A percentile compares a stretch with the other conserved stretches of the same genome.
Evolutionary conservation across 768 basidiomycete species (phyloP).

Genomic region (Russula lepida): DNA sequence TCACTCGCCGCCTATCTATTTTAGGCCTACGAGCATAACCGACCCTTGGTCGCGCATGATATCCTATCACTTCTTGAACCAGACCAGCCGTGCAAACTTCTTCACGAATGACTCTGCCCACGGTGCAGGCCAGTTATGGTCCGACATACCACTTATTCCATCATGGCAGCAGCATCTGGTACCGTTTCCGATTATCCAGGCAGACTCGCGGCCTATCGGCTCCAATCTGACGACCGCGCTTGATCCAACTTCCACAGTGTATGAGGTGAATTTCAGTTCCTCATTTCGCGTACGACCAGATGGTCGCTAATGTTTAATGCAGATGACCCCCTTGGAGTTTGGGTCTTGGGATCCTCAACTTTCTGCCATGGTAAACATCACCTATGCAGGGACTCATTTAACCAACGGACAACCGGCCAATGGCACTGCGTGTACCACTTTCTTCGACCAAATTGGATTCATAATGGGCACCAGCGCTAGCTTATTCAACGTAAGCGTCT

Average conservation of each 20-base stretch:
- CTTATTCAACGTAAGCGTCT: conserved; percentile 47
- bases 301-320: neutral
- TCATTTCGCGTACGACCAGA: neutral
- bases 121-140: conserved; percentile 70
- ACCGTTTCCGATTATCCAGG: conserved; percentile 62
- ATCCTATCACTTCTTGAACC: conserved; percentile 58
- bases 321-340: conserved; percentile 59
- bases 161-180: conserved; percentile 41
- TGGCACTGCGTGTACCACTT: conserved; percentile 53
- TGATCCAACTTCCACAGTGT: conserved; percentile 40
- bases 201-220: conserved; percentile 44
- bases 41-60: conserved; percentile 62
- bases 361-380: conserved; percentile 58
- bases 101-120: conserved; percentile 52
- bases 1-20: neutral
- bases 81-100: conserved; percentile 50
- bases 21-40: conserved; percentile 56
- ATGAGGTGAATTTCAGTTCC: conserved; percentile 39
- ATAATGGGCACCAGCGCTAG: conserved; percentile 69
- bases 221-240: conserved; percentile 37
- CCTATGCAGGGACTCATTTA: conserved; percentile 58
- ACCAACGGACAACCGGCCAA: conserved; percentile 47
- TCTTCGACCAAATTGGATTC: conserved; percentile 69
- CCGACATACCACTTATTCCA: conserved; percentile 42
- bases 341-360: conserved; percentile 68